phyloP scores from a whole-genome alignment of 2,329 filamentous ascomycete genomes.

The Cadophora malorum region DNA sequence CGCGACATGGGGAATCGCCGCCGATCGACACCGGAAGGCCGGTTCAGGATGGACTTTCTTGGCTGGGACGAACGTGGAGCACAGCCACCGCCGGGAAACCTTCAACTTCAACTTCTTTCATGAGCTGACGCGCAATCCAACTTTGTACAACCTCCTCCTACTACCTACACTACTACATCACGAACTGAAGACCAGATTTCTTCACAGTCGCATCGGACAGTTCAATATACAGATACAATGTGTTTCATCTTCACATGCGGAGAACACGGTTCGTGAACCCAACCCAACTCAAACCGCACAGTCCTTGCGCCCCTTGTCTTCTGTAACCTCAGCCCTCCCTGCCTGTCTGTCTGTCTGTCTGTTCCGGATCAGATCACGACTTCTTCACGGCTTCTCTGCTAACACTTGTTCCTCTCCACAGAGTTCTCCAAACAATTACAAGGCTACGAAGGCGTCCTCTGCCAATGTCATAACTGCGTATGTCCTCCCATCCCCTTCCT shows the following conservation, averaged over 20 bases:
- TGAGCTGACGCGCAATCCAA: conserved; percentile 30
- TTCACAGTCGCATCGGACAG: conserved; percentile 3
- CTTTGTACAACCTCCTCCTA: not conserved
- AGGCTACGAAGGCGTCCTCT: conserved; percentile 66
- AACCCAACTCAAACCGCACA: not conserved
- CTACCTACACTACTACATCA: not conserved
- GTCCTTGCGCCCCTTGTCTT: conserved; percentile 11
- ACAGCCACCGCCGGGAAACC: not conserved
- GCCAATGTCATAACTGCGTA: conserved; percentile 68
- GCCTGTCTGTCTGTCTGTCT: not conserved
- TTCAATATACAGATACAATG: conserved; percentile 34
- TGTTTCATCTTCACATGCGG: conserved; percentile 46
- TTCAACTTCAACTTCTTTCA: conserved; percentile 5
- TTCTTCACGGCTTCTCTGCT: conserved; percentile 21
- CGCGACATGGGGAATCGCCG: not conserved
- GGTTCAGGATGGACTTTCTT: conserved; percentile 9
- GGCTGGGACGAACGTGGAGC: conserved; percentile 10
- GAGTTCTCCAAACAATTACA: conserved; percentile 47
- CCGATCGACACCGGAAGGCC: conserved; percentile 4
- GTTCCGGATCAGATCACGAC: conserved; percentile 3
- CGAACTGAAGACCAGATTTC: conserved; percentile 13
- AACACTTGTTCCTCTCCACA: conserved; percentile 27
- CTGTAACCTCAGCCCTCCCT: not conserved
- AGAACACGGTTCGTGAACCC: conserved; percentile 43
- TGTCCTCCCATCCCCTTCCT: conserved; percentile 16